These are phyloP conservation scores for Alternaria consortialis DNA, from an alignment of 2,329 filamentous ascomycete species.

Conservation along the genomic window DNA sequence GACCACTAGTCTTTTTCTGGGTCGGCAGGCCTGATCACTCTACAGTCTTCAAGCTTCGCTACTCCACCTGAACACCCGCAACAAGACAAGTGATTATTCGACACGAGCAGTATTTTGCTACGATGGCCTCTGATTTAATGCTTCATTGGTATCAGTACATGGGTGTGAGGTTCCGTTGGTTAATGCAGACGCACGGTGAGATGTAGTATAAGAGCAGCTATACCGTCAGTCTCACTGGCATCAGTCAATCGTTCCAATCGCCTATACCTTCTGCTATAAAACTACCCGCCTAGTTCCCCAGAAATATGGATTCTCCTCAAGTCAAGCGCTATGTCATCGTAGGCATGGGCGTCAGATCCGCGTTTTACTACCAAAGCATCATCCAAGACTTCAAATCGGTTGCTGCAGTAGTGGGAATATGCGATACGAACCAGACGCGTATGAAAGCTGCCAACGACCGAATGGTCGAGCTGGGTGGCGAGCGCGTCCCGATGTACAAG, in stretches of 20 bases:
- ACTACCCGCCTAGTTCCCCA: background rate
- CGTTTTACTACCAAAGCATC: slow-evolving; percentile 69
- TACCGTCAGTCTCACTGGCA: background rate
- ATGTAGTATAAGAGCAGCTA: background rate
- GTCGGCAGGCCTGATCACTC: background rate
- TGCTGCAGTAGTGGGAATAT: slow-evolving; percentile 64
- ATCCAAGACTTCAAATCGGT: slow-evolving; percentile 61
- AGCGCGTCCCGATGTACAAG: slow-evolving; percentile 62
- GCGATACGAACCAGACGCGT: slow-evolving; percentile 68
- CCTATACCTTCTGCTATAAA: too few relatives aligned
- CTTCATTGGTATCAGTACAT: background rate
- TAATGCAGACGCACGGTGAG: background rate
- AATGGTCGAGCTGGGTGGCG: slow-evolving; percentile 59
- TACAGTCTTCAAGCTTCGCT: background rate
- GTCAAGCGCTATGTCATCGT: slow-evolving; percentile 61
- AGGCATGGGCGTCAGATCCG: slow-evolving; percentile 67
- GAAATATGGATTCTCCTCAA: slow-evolving; percentile 1
- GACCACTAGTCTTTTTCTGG: slow-evolving; percentile 4
- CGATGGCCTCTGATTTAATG: slow-evolving; percentile 1
- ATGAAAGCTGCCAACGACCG: slow-evolving; percentile 65
- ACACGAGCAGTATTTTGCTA: background rate
- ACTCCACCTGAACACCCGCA: background rate
- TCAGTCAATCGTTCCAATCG: too few relatives aligned
- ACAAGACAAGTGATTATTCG: background rate
- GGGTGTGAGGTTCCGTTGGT: background rate